Evolutionary conservation across 108 stramenopile species (phyloP).

Genomic region (Nitzschia palea): DNA sequence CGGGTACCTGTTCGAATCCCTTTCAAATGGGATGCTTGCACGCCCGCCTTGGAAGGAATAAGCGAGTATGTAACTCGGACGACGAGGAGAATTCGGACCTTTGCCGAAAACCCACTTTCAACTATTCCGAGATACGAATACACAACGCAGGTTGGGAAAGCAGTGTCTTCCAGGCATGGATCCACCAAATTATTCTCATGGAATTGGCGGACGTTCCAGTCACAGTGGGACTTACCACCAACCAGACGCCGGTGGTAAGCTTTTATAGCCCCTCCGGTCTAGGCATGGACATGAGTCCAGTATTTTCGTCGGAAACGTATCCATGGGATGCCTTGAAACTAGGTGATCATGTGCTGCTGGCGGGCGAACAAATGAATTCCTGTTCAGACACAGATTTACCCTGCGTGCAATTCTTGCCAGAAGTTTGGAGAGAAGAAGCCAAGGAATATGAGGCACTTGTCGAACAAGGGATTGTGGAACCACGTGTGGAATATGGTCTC

Average conservation of each 20-base stretch:
- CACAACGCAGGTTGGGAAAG: slow-evolving; percentile 32
- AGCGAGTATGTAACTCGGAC: slow-evolving; percentile 31
- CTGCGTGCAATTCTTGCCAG: slow-evolving; percentile 24
- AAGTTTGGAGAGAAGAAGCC: slow-evolving; percentile 27
- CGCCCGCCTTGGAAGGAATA: background rate
- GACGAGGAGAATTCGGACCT: slow-evolving; percentile 2
- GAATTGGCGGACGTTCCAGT: slow-evolving; percentile 29
- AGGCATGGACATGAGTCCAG: slow-evolving; percentile 20
- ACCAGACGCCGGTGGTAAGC: slow-evolving; percentile 1
- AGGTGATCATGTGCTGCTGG: background rate
- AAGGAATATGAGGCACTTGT: background rate
- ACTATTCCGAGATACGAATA: slow-evolving; percentile 41
- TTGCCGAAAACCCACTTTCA: slow-evolving; percentile 16
- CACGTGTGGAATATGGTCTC: slow-evolving; percentile 1
- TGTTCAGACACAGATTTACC: slow-evolving; percentile 6
- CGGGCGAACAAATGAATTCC: background rate
- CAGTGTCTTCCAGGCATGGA: slow-evolving; percentile 25
- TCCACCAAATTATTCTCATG: slow-evolving; percentile 31
- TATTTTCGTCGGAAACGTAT: slow-evolving; percentile 23
- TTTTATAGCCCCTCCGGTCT: slow-evolving; percentile 29
- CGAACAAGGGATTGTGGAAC: slow-evolving; percentile 10
- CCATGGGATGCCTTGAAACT: slow-evolving; percentile 15
- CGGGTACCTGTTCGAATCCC: slow-evolving; percentile 22
- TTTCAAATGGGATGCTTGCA: slow-evolving; percentile 28
- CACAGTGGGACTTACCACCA: slow-evolving; percentile 21